Base-by-base conservation (phyloP, 176 grass and related monocot genomes). In the Oryza glumipatula region DNA sequence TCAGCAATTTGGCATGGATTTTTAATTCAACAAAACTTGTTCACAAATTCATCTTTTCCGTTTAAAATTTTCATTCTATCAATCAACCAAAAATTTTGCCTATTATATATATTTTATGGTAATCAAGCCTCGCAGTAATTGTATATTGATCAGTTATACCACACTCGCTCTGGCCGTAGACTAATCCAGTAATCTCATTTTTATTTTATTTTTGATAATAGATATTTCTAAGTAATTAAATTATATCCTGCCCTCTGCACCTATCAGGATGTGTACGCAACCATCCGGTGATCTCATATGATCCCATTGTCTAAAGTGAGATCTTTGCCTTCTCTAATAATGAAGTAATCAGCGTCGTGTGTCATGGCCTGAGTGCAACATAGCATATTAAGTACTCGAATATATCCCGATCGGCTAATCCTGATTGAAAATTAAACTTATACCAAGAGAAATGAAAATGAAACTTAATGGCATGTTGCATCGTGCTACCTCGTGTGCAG, bases 311-410 rank as follows among this genome's bases (percentile, higher is more conserved):
- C 22, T 24, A 48, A 48, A 26, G 43, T 47, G n/a, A 70, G 9
- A 44, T 47, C 19, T 22, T 21, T 58, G 36, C 4, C 38, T 19
- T 72, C 39, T 14, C 21, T 71, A 43, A 43, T 23, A 11, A 60
- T 43, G n/a, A 71, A 45, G 35, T 58, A 17, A 61, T 22, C 19
- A 21, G 38, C 21, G 38, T 80, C 33, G 68, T 72, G 35, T 63
- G 21, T 11, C 33, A 60, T 44, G 68, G 60, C n/a, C 79, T 19
- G 79, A 81, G 19, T 30, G 35, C 67, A 41, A 56, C 22, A 71
- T 28, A 82, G 19, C 2, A 43, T 16, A 44, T 21, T 21, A 9
- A 17, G 6, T 26, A 71, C 22, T 63, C 58, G 54, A 9, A 35
- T 67, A 9, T 16, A 68, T 58, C 58, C n/a, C 23, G 10, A 63